Percentiles rank a stretch among this genome's conserved stretches.
Evolutionary conservation across 2,329 filamentous ascomycete species (phyloP).

Genomic region (Penicillium nordicum): DNA sequence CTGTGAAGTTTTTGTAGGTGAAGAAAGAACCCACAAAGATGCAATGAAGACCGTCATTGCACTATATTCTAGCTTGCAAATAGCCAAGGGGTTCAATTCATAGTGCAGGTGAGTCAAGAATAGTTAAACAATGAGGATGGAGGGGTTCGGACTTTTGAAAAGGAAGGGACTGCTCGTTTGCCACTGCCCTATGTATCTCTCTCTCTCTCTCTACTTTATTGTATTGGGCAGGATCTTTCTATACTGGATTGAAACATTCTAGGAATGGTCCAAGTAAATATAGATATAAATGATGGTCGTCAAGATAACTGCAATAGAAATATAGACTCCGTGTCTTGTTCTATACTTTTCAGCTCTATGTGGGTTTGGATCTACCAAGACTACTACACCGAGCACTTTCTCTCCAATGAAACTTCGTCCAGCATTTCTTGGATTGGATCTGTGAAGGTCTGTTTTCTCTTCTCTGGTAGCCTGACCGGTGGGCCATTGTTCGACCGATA

Average conservation of each 20-base stretch:
- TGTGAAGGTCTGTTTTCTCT: too few species aligned
- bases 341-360: too few species aligned
- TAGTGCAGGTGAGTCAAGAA: background rate
- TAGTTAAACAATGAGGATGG: background rate
- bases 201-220: background rate
- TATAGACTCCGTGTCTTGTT: too few species aligned
- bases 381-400: too few species aligned
- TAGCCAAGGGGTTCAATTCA: background rate
- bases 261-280: background rate
- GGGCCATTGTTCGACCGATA: too few species aligned
- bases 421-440: too few species aligned
- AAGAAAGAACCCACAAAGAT: conserved; percentile 29
- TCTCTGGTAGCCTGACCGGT: too few species aligned
- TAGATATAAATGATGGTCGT: background rate
- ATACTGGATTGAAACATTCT: background rate
- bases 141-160: background rate
- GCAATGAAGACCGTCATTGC: conserved; percentile 36
- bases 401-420: too few species aligned
- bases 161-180: background rate
- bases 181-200: background rate
- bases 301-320: too few species aligned
- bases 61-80: background rate
- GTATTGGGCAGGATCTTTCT: background rate
- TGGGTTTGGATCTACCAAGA: too few species aligned
- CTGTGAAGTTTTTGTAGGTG: background rate